Evolutionary conservation across 306 rosid species (phyloP).

Genomic region (Casuarina glauca): DNA sequence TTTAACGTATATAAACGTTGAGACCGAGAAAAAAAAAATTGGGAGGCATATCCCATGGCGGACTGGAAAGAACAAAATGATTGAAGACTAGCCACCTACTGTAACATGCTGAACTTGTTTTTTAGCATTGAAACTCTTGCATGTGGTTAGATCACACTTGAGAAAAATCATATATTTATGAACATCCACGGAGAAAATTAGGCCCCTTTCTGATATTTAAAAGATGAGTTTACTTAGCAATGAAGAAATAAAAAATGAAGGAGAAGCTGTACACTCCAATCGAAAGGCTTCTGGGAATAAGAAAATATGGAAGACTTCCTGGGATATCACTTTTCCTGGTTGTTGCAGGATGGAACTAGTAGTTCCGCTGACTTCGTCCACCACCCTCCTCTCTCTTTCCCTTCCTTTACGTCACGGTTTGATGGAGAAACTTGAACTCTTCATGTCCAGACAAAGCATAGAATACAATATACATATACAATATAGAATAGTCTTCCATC

Average conservation of each 20-base stretch:
- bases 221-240: background rate
- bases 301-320: background rate
- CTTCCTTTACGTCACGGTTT: constrained; percentile 55
- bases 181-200: background rate
- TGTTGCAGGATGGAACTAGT: background rate
- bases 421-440: constrained; percentile 43
- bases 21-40: too few species aligned
- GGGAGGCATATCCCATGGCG: too few species aligned
- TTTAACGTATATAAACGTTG: too few species aligned
- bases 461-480: constrained; percentile 13
- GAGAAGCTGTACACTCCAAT: background rate
- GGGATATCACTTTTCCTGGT: background rate
- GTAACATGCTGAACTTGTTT: background rate
- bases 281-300: background rate
- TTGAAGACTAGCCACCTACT: too few species aligned
- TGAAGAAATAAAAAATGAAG: background rate
- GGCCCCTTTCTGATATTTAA: background rate
- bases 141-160: background rate
- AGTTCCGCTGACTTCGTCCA: constrained; percentile 54
- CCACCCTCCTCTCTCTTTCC: constrained; percentile 34
- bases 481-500: background rate
- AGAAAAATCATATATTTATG: background rate
- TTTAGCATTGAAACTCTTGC: background rate
- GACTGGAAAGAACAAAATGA: background rate
- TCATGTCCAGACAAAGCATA: background rate